These are phyloP conservation scores for Sugiyamaella xylanicola DNA, from an alignment of 1,139 yeast species.

Conservation along the genomic window DNA sequence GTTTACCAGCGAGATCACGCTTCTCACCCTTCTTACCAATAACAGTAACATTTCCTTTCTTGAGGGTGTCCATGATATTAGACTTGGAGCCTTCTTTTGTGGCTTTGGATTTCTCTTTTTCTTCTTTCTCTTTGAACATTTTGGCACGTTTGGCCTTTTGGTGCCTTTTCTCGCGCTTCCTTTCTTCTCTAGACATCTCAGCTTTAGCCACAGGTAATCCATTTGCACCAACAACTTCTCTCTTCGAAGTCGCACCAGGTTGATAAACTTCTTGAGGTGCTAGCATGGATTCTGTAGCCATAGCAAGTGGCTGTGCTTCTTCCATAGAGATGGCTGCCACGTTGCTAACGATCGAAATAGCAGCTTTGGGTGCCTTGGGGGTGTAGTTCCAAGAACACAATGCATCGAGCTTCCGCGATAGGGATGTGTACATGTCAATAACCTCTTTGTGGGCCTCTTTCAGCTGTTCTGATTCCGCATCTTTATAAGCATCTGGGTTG, in stretches of 20 bases:
- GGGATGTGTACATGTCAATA: constrained; percentile 58
- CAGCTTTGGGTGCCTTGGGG: constrained; percentile 85
- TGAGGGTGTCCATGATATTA: constrained; percentile 69
- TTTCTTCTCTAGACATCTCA: constrained; percentile 84
- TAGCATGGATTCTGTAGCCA: constrained; percentile 70
- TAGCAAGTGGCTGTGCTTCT: constrained; percentile 91
- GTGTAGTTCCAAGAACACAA: constrained; percentile 90
- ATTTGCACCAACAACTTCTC: constrained; percentile 73
- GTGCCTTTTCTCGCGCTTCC: constrained; percentile 83
- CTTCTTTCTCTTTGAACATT: constrained; percentile 48
- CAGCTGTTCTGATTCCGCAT: constrained; percentile 59
- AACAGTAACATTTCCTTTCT: constrained; percentile 75
- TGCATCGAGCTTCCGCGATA: constrained; percentile 78
- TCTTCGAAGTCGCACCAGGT: constrained; percentile 49
- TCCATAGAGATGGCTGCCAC: constrained; percentile 87
- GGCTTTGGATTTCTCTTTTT: constrained; percentile 40
- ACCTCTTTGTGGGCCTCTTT: constrained; percentile 79
- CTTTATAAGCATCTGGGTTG: constrained; percentile 42
- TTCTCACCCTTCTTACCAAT: constrained; percentile 77
- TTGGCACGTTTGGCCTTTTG: constrained; percentile 78
- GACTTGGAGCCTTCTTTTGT: constrained; percentile 60
- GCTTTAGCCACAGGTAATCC: constrained; percentile 83
- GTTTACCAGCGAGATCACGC: constrained; percentile 71
- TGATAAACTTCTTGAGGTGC: constrained; percentile 97
- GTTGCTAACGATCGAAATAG: constrained; percentile 56